These are phyloP conservation scores for Microbotryomycetes sp. DNA, from an alignment of 1,284 basidiomycete species.

Conservation along the genomic window DNA sequence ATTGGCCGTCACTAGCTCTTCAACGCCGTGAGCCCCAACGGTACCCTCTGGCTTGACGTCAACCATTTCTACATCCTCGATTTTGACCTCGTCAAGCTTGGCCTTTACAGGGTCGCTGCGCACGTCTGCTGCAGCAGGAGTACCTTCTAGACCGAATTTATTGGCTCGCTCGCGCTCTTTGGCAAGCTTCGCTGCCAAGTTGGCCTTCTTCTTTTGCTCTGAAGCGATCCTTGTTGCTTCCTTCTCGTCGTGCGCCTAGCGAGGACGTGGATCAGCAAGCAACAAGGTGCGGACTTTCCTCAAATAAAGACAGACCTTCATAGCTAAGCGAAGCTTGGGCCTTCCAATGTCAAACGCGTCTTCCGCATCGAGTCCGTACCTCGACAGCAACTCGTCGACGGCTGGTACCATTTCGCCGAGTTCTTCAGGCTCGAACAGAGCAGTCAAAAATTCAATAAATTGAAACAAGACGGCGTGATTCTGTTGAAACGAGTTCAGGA, in stretches of 20 bases:
- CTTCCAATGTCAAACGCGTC: conserved; percentile 88
- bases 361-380: conserved; percentile 68
- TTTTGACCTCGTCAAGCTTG: conserved; percentile 38
- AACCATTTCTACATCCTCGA: conserved; percentile 15
- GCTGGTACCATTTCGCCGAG: conserved; percentile 50
- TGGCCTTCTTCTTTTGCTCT: conserved; percentile 14
- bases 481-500: conserved; percentile 29
- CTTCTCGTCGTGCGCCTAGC: conserved; percentile 13
- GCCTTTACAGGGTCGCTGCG: conserved; percentile 3
- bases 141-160: too few species aligned
- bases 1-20: background rate
- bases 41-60: conserved; percentile 11
- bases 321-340: conserved; percentile 60
- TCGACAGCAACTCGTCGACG: conserved; percentile 59
- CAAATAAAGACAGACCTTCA: conserved; percentile 38
- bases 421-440: conserved; percentile 41
- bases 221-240: conserved; percentile 9
- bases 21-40: conserved; percentile 3
- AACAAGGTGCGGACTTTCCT: background rate
- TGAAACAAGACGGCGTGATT: conserved; percentile 48
- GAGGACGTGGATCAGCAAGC: background rate
- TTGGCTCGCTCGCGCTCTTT: conserved; percentile 3
- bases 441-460: conserved; percentile 48
- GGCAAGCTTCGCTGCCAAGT: conserved; percentile 47
- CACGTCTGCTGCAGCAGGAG: conserved; percentile 5